Evolutionary conservation across 305 asterid genomes (phyloP).

Genomic region (Ajuga reptans): DNA sequence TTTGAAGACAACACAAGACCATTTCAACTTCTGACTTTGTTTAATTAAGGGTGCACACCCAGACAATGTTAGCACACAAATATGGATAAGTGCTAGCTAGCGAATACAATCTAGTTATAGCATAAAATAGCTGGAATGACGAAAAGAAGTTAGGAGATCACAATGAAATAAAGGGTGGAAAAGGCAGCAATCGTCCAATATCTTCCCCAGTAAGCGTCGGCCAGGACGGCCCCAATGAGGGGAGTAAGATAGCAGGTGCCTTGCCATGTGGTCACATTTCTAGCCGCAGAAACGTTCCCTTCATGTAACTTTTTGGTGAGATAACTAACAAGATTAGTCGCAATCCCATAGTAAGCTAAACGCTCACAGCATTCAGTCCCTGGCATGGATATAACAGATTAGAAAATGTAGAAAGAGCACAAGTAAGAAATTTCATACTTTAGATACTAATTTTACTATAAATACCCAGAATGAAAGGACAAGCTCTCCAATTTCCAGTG

Average conservation of each 20-base stretch:
- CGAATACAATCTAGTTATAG: conserved; percentile 2
- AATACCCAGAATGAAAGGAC: conserved; percentile 89
- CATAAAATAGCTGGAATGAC: background rate
- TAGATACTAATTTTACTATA: background rate
- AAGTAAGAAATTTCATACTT: background rate
- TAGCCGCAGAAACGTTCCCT: conserved; percentile 90
- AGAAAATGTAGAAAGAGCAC: conserved; percentile 11
- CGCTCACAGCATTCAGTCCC: conserved; percentile 98
- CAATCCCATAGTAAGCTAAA: conserved; percentile 87
- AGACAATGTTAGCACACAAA: background rate
- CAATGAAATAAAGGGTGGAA: conserved; percentile 81
- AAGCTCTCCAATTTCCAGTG: conserved; percentile 96
- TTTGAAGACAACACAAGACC: conserved; percentile 2
- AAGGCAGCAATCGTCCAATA: conserved; percentile 97
- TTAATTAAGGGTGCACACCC: background rate
- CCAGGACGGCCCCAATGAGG: conserved; percentile 83
- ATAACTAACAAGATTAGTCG: conserved; percentile 87
- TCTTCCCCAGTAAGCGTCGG: conserved; percentile 98
- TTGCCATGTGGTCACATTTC: conserved; percentile 91
- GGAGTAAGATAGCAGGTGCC: conserved; percentile 97
- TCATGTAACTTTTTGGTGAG: conserved; percentile 78
- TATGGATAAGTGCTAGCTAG: conserved; percentile 4
- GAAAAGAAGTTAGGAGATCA: conserved; percentile 26
- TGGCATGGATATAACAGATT: conserved; percentile 30
- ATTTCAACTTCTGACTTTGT: background rate